Evolutionary conservation across 805 yeast species (phyloP), one percentile per base, ranked within the genome.

Genomic region (Ogataea henricii): DNA sequence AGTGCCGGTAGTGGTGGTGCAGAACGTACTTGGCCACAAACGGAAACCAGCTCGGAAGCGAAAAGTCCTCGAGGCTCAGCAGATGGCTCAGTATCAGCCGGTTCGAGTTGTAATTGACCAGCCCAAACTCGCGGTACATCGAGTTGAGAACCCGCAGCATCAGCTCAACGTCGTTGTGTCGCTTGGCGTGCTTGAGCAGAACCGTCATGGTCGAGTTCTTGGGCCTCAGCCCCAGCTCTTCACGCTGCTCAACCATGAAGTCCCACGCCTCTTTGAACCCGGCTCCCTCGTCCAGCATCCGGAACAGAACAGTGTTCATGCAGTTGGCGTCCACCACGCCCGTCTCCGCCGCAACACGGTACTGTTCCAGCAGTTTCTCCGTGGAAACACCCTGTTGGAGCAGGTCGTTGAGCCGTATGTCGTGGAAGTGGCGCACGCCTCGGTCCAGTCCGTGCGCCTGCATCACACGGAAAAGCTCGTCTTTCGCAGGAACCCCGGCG

Each of bases 281-380:
- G 8, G 47, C 32, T 2, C 42, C 45, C 4, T 34, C 7, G 6
- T 36, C 17, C 18, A 54, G 34, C 25, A 48, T 54, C 26, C 51
- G 51, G 38, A 26, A 55, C n/a, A 65, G 43, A 2, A 64, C 46
- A 2, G 54, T 48, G 37, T 58, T 57, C 51, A 64, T 53, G 17
- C 62, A 56, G 13, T 51, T 56, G 16, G 37, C 50, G 29, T 58
- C 59, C 13, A 55, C 38, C 16, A 39, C 42, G 4, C 42, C 42
- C 23, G 32, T 39, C 13, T 29, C 27, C 10, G 8, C 27, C 8
- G 41, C 38, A 20, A 41, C 39, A n/a, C 39, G 40, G 40, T 46
- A 58, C 23, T 47, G 53, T n/a, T 46, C 46, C 17, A 41, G 21
- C 39, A 64, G 42, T 10, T 50, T 30, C 12, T 51, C 47, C 2